Conservation (phyloP, 1,139 yeast species). For the Scheffersomyces stambukii region DNA sequence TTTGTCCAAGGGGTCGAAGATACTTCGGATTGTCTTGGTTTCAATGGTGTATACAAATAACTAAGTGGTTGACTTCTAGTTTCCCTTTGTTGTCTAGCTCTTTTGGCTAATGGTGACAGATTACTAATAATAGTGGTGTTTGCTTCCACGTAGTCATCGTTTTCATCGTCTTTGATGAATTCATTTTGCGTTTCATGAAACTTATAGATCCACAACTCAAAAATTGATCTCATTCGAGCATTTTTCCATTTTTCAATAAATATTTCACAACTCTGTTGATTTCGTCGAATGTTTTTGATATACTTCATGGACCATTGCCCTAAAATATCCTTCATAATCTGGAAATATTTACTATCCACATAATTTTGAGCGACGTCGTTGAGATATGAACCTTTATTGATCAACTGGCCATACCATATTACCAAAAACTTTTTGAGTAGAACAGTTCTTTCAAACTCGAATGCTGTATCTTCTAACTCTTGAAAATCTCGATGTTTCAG, state of each 20-base stretch:
- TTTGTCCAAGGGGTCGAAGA: constrained; percentile 22
- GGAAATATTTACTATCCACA: constrained; percentile 25
- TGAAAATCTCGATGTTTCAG: constrained; percentile 5
- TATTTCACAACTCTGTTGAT: constrained; percentile 34
- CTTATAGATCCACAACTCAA: constrained; percentile 37
- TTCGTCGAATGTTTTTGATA: constrained; percentile 28
- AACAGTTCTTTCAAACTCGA: constrained; percentile 18
- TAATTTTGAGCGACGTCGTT: constrained; percentile 22
- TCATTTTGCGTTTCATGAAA: constrained; percentile 8
- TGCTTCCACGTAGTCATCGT: constrained; percentile 8
- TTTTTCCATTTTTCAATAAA: constrained; percentile 32
- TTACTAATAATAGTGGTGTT: constrained; percentile 21
- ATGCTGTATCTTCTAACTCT: constrained; percentile 11
- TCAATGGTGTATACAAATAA: too few relatives aligned
- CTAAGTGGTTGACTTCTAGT: too few relatives aligned
- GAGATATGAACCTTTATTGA: constrained; percentile 14
- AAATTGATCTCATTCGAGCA: constrained; percentile 24
- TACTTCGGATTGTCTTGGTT: constrained; percentile 6
- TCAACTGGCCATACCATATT: constrained; percentile 33
- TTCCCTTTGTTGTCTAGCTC: constrained; percentile 12
- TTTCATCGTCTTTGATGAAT: constrained; percentile 10
- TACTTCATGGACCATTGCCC: constrained; percentile 38
- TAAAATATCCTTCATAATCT: constrained; percentile 20
- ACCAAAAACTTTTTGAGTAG: constrained; percentile 23
- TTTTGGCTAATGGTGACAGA: constrained; percentile 35